Conservation (phyloP, 805 yeast species). For the Isabelozyma heimii region DNA sequence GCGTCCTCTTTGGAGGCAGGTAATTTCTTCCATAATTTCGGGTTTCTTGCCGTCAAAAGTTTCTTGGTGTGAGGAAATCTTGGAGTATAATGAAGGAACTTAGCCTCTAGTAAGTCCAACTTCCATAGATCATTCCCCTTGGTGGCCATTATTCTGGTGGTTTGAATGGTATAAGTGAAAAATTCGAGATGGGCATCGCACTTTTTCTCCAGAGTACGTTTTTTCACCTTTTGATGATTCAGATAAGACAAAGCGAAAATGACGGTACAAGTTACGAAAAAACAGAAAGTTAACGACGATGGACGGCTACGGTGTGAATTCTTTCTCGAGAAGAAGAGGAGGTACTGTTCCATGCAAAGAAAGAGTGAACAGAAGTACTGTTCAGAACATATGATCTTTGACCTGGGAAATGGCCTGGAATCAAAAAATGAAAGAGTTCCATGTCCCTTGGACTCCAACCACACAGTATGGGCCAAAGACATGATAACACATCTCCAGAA, state of each 20-base stretch:
- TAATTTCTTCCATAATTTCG: constrained; percentile 38
- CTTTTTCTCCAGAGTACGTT: neutral
- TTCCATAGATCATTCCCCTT: constrained; percentile 48
- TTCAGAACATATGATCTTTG: constrained; percentile 53
- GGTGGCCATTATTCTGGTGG: constrained; percentile 10
- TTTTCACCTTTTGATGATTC: neutral
- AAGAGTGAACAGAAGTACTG: constrained; percentile 50
- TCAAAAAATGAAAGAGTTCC: constrained; percentile 47
- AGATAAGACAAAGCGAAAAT: neutral
- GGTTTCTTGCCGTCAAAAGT: constrained; percentile 44
- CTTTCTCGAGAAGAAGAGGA: constrained; percentile 46
- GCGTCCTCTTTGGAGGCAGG: constrained; percentile 46
- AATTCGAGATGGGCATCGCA: constrained; percentile 3
- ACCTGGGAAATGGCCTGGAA: constrained; percentile 7
- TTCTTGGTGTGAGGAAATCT: constrained; percentile 50
- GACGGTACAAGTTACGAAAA: constrained; percentile 4
- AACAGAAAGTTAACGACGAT: constrained; percentile 1
- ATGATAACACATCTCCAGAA: constrained; percentile 55
- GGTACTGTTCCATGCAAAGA: constrained; percentile 63
- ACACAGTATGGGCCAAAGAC: constrained; percentile 64
- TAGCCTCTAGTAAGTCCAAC: constrained; percentile 54
- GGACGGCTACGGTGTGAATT: constrained; percentile 41
- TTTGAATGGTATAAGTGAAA: neutral
- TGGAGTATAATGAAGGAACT: constrained; percentile 41
- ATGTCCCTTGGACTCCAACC: constrained; percentile 77